Evolutionary conservation across 352 stramenopile species (phyloP).

Genomic region (Globisporangium carolinianum): DNA sequence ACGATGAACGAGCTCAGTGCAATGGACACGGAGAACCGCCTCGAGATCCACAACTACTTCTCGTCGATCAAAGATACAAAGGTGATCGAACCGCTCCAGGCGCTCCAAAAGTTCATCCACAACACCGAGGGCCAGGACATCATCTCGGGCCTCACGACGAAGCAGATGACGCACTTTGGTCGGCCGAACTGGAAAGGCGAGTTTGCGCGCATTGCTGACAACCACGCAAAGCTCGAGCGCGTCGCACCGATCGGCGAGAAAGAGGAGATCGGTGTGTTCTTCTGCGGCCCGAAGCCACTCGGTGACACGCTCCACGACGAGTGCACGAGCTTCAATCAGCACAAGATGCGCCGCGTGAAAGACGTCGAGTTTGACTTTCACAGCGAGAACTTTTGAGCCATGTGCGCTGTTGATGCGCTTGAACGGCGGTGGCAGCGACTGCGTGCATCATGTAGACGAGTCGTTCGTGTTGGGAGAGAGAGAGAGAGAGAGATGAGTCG

Average conservation of each 20-base stretch:
- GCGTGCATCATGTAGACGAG: too few species aligned
- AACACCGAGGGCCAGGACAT: constrained; percentile 58
- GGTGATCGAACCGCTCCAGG: constrained; percentile 46
- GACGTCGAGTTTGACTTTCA: constrained; percentile 66
- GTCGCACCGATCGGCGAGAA: constrained; percentile 19
- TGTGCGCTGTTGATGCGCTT: too few species aligned
- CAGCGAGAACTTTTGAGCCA: constrained; percentile 49
- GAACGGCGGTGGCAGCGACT: too few species aligned
- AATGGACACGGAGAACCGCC: constrained; percentile 60
- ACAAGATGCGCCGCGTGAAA: constrained; percentile 19
- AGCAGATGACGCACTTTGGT: constrained; percentile 72
- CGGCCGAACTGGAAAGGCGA: constrained; percentile 70
- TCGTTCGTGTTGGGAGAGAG: constrained; percentile 7
- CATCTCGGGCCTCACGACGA: constrained; percentile 59
- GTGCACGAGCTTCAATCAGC: constrained; percentile 48
- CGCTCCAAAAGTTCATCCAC: constrained; percentile 74
- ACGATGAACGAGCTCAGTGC: constrained; percentile 78
- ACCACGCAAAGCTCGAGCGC: constrained; percentile 28
- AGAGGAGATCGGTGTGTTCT: constrained; percentile 25
- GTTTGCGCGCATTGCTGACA: constrained; percentile 42
- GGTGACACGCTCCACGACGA: constrained; percentile 52
- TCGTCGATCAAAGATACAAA: constrained; percentile 61
- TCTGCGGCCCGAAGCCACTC: constrained; percentile 40
- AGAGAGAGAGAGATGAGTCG: neutral
- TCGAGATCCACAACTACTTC: constrained; percentile 84